Evolutionary conservation across 2,329 filamentous ascomycete species (phyloP), one percentile per base, ranked within the genome.

Genomic region (Arthrinium puccinioides): DNA sequence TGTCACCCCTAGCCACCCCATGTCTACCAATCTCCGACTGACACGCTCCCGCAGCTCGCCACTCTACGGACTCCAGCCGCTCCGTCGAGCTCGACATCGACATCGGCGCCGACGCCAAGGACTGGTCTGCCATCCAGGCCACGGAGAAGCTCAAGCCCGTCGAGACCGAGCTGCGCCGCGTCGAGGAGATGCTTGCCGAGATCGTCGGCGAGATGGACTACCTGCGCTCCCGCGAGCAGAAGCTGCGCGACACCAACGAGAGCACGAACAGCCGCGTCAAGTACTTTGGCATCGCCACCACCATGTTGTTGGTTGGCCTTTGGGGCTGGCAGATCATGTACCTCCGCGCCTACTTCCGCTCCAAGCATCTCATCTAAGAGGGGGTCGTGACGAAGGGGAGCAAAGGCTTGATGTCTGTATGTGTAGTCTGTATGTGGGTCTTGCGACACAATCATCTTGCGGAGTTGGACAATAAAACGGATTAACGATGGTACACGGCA

Each of bases 301-400:
- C 95, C 68, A 84, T 87, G 44, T 82, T 96, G 72, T 69, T 98
- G 51, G 72, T 96, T 49, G 86, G 78, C 23, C 71, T 98, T 52
- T 94, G 92, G 62, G 88, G 71, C 28, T 98, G 92, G 92, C 92
- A 98, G 79, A 86, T 98, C 57, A 80, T 98, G 59, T 98, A 98
- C 66, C 73, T 98, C 65, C 77, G 92, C 61, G 89, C 90, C 46
- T 98, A 98, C 74, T 98, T 98, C 74, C 81, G 88, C 74, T 85
- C 55, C 25, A 59, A 59, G 55, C 56, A 59, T 37, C 38, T 59
- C 41, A 59, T 59, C 41, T 59, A 46, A 47, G 26, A 15, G 18
- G 30, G 10, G 30, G 19, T 13, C 11, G 9, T 11, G 15, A 14
- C 8, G 27, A 20, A 32, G n/a, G 28, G 34, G 14, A 11, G 28